Evolutionary conservation across 2,329 filamentous ascomycete genomes (phyloP).

Genomic region (Septoria linicola): DNA sequence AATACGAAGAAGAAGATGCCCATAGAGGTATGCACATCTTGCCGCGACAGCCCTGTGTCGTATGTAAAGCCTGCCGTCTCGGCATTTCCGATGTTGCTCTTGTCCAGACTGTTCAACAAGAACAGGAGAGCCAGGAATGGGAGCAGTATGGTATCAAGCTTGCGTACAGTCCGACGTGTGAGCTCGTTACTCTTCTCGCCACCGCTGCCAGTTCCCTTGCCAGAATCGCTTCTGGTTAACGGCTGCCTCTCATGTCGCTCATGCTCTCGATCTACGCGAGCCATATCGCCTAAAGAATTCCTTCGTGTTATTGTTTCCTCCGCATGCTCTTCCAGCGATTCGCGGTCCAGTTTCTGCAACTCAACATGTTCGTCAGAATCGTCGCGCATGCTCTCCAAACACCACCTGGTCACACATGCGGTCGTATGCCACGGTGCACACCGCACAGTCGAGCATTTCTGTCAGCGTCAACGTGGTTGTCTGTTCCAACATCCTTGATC

Average conservation of each 20-base stretch:
- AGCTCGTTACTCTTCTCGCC: conserved; percentile 18
- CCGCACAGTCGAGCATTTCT: too few species aligned
- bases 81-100: conserved; percentile 56
- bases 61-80: conserved; percentile 60
- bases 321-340: conserved; percentile 16
- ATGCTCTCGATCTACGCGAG: neutral
- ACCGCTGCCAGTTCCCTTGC: neutral
- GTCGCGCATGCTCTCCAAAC: conserved; percentile 7
- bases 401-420: neutral
- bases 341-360: conserved; percentile 17
- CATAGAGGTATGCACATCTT: conserved; percentile 57
- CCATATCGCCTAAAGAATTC: conserved; percentile 5
- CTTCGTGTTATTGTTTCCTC: conserved; percentile 1
- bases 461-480: too few species aligned
- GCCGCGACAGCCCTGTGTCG: conserved; percentile 53
- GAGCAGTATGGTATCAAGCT: conserved; percentile 52
- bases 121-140: conserved; percentile 55
- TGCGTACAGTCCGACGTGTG: conserved; percentile 43
- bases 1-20: conserved; percentile 60
- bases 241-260: conserved; percentile 7
- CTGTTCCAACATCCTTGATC: too few species aligned
- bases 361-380: conserved; percentile 15
- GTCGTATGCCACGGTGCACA: conserved; percentile 1
- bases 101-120: conserved; percentile 55
- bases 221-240: neutral